Evolutionary conservation across 139 green algal genomes (phyloP).

Genomic region (Tetradesmus lagerheimii): DNA sequence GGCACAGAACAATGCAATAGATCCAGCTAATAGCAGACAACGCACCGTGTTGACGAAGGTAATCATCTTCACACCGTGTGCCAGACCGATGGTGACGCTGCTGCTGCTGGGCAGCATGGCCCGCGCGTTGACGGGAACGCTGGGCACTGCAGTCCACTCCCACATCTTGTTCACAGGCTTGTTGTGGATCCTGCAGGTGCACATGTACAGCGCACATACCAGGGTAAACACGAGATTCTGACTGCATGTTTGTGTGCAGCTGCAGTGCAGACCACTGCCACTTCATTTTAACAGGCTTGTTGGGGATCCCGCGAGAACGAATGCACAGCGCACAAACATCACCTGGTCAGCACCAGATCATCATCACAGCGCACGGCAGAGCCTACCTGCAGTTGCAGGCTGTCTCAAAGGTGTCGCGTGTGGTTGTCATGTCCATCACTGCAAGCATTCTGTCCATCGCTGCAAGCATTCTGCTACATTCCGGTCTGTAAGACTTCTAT

Average conservation of each 20-base stretch:
- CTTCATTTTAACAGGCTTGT: no score
- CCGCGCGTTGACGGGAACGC: conserved; percentile 75
- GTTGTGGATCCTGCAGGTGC: conserved; percentile 73
- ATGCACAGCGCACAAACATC: neutral
- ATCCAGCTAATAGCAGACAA: no score
- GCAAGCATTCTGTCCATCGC: no score
- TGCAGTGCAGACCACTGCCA: neutral
- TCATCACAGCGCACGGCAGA: no score
- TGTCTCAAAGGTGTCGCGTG: conserved; percentile 53
- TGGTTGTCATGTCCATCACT: conserved; percentile 79
- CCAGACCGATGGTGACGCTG: conserved; percentile 84
- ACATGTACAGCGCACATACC: neutral
- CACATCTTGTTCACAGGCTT: conserved; percentile 86
- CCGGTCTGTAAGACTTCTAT: no score
- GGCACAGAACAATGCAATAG: no score
- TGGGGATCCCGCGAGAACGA: no score
- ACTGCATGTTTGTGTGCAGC: no score
- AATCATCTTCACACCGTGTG: conserved; percentile 50
- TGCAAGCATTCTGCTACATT: no score
- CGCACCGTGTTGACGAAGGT: conserved; percentile 73
- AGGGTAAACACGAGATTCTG: no score
- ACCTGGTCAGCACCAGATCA: neutral
- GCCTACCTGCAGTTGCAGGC: conserved; percentile 45
- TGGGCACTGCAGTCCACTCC: conserved; percentile 69
- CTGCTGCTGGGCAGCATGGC: conserved; percentile 85